These are phyloP conservation scores for Fraxinus americana DNA, from an alignment of 257 asterid genomes.

Conservation along the genomic window DNA sequence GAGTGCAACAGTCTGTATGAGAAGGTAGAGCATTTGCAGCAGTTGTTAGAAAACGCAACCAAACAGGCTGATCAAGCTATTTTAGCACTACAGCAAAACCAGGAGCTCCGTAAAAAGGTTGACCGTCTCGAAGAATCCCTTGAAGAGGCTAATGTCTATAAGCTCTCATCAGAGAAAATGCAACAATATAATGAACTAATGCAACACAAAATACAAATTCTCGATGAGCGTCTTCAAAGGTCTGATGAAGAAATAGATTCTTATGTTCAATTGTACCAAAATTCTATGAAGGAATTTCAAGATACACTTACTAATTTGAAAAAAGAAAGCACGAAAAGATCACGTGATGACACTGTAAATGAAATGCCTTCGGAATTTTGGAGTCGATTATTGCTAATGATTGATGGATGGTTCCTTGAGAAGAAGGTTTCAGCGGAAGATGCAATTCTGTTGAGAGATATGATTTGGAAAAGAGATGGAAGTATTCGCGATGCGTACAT, in stretches of 20 bases:
- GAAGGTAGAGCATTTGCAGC: constrained; percentile 74
- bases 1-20: constrained; percentile 72
- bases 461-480: constrained; percentile 74
- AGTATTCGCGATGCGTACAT: constrained; percentile 60
- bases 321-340: constrained; percentile 65
- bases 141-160: constrained; percentile 67
- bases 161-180: constrained; percentile 79
- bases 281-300: constrained; percentile 88
- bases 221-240: constrained; percentile 80
- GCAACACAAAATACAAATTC: constrained; percentile 76
- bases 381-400: constrained; percentile 81
- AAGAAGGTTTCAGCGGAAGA: constrained; percentile 73
- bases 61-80: constrained; percentile 77
- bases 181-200: constrained; percentile 69
- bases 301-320: constrained; percentile 65
- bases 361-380: constrained; percentile 80
- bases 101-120: constrained; percentile 80
- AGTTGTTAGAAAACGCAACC: constrained; percentile 65
- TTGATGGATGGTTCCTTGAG: constrained; percentile 94
- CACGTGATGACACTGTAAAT: constrained; percentile 41
- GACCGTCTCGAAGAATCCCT: constrained; percentile 83
- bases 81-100: constrained; percentile 79
- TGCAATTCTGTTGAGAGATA: constrained; percentile 66
- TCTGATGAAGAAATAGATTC: constrained; percentile 86
- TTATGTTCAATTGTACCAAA: constrained; percentile 73